Conservation (phyloP, 2,329 filamentous ascomycete species). For the Cryphonectria japonica region DNA sequence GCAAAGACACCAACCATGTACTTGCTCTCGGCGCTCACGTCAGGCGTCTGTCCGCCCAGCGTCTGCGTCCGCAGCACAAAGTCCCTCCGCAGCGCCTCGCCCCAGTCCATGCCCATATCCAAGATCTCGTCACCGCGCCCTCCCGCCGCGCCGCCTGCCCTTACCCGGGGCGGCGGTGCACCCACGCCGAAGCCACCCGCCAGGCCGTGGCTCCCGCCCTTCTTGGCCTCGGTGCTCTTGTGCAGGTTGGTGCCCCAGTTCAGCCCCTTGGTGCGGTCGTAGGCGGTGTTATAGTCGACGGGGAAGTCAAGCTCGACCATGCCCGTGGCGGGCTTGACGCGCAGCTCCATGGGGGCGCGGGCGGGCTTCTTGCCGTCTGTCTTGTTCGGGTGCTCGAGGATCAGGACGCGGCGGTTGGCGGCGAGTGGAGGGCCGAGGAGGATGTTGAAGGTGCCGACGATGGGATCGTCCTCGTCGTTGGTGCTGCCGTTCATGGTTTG, state of each 20-base stretch:
- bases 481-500: neutral
- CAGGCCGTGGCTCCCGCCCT: constrained; percentile 68
- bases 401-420: constrained; percentile 67
- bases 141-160: constrained; percentile 42
- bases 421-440: constrained; percentile 78
- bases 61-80: constrained; percentile 81
- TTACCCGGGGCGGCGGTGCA: constrained; percentile 44
- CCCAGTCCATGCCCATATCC: constrained; percentile 62
- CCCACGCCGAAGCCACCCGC: constrained; percentile 74
- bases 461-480: constrained; percentile 61
- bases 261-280: constrained; percentile 82
- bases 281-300: constrained; percentile 71
- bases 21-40: constrained; percentile 66
- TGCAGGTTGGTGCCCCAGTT: constrained; percentile 80
- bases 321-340: constrained; percentile 79
- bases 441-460: constrained; percentile 78
- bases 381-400: constrained; percentile 90
- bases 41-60: constrained; percentile 78
- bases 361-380: constrained; percentile 56
- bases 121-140: constrained; percentile 34
- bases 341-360: constrained; percentile 69
- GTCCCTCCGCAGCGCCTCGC: constrained; percentile 68
- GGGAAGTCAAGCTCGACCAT: constrained; percentile 94
- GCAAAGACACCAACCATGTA: constrained; percentile 95
- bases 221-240: constrained; percentile 61